Percentiles rank a stretch among this genome's conserved stretches.
Evolutionary conservation across 2,329 filamentous ascomycete genomes (phyloP).

Genomic region (Diaporthe longicolla): DNA sequence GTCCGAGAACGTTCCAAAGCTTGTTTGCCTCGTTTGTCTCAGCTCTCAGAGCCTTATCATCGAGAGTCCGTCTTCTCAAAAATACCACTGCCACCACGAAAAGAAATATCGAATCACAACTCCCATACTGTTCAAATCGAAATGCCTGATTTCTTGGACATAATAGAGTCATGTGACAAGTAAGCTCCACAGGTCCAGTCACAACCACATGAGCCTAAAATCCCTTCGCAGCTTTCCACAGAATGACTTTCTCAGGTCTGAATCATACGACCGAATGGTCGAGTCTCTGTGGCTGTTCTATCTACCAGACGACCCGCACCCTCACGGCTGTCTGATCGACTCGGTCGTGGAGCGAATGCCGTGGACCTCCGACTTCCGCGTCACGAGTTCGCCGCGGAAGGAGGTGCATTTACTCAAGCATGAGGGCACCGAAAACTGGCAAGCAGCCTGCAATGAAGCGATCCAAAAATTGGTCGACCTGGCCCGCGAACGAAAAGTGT

Average conservation of each 20-base stretch:
- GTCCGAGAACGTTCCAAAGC: background rate
- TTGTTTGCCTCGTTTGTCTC: background rate
- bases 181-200: background rate
- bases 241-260: background rate
- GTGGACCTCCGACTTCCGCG: conserved; percentile 58
- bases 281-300: conserved; percentile 34
- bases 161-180: conserved; percentile 21
- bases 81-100: no score
- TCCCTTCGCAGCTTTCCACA: conserved; percentile 2
- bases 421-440: background rate
- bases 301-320: conserved; percentile 47
- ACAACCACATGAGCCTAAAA: background rate
- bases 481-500: conserved; percentile 45
- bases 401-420: conserved; percentile 52
- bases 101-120: no score
- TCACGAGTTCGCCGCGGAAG: conserved; percentile 49
- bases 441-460: conserved; percentile 46
- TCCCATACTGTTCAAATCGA: rapidly evolving
- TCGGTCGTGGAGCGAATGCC: conserved; percentile 44
- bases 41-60: background rate
- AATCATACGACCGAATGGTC: background rate
- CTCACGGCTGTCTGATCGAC: conserved; percentile 49
- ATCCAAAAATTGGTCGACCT: conserved; percentile 56
- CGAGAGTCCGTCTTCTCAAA: background rate
- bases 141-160: background rate